phyloP scores from a whole-genome alignment of 192 early-diverging fungal genomes.

The Coemansia sp. region DNA sequence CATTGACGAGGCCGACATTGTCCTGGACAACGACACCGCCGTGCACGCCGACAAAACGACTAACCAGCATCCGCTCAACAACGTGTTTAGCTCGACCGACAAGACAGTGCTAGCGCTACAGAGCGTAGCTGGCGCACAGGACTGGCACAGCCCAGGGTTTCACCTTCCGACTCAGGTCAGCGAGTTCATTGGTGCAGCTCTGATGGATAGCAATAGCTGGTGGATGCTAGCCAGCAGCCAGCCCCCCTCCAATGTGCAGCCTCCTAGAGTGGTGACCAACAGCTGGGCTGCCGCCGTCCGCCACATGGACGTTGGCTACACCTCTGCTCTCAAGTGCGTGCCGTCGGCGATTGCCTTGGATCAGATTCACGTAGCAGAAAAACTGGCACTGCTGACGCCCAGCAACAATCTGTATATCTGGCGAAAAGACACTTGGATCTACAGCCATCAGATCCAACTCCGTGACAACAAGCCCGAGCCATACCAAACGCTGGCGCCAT shows the following conservation, averaged over 20 bases:
- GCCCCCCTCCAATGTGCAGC: conserved; percentile 7
- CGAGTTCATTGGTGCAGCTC: conserved; percentile 50
- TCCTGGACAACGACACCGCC: conserved; percentile 33
- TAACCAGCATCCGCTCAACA: conserved; percentile 41
- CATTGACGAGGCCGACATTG: conserved; percentile 32
- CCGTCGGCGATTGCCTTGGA: conserved; percentile 24
- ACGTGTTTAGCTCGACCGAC: conserved; percentile 24
- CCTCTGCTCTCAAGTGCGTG: conserved; percentile 26
- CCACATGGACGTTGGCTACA: conserved; percentile 52
- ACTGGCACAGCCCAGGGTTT: conserved; percentile 42
- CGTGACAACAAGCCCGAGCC: conserved; percentile 25
- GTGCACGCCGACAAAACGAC: conserved; percentile 4
- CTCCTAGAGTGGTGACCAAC: conserved; percentile 36
- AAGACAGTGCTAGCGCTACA: conserved; percentile 37
- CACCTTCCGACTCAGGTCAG: conserved; percentile 37
- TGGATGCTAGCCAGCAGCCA: conserved; percentile 43
- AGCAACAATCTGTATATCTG: conserved; percentile 40
- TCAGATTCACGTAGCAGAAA: conserved; percentile 22
- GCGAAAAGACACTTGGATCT: conserved; percentile 10
- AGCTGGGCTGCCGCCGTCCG: conserved; percentile 45
- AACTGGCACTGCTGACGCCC: conserved; percentile 41
- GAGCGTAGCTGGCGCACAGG: conserved; percentile 34
- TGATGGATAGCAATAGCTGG: conserved; percentile 45
- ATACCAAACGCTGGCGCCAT: conserved; percentile 30
- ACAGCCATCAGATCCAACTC: conserved; percentile 8